Percentiles rank a stretch among this genome's conserved stretches.
Evolutionary conservation across 1,284 basidiomycete genomes (phyloP).

Genomic region (Melampsora occidentalis): DNA sequence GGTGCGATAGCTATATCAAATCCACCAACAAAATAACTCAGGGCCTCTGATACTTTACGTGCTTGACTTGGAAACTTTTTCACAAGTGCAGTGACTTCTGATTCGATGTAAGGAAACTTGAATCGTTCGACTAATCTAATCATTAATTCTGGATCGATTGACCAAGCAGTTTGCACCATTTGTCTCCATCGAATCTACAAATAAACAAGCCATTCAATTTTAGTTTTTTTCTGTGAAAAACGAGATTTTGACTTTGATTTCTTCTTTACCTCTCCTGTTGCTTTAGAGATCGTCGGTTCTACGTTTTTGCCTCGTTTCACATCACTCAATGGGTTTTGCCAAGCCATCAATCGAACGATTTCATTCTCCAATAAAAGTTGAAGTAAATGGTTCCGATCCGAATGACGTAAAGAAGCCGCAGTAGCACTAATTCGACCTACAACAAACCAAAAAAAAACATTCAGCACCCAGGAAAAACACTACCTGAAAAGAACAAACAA

Average conservation of each 20-base stretch:
- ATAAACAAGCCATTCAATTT: neutral
- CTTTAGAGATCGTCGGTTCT: constrained; percentile 61
- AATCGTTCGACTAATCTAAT: constrained; percentile 32
- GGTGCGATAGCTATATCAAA: constrained; percentile 31
- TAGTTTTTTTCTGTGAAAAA: neutral
- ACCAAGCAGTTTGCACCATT: constrained; percentile 74
- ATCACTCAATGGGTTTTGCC: constrained; percentile 84
- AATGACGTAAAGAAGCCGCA: constrained; percentile 57
- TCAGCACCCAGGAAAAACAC: constrained; percentile 60
- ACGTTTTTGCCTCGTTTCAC: constrained; percentile 66
- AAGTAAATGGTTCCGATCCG: constrained; percentile 68
- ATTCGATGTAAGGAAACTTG: constrained; percentile 25
- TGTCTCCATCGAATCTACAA: constrained; percentile 58
- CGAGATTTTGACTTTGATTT: neutral
- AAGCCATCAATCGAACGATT: constrained; percentile 77
- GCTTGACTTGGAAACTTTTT: constrained; percentile 31
- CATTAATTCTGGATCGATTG: constrained; percentile 63
- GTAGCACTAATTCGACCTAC: constrained; percentile 46
- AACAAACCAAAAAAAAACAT: constrained; percentile 58
- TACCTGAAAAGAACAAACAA: neutral
- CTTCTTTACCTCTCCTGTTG: constrained; percentile 62
- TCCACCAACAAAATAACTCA: constrained; percentile 27
- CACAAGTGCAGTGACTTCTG: constrained; percentile 21
- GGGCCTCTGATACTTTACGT: constrained; percentile 39
- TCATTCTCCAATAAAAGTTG: constrained; percentile 86